A percentile compares a stretch with the other conserved stretches of the same genome.
Evolutionary conservation across 140 eudicot genomes (phyloP).

Genomic region (Anethum foeniculum): DNA sequence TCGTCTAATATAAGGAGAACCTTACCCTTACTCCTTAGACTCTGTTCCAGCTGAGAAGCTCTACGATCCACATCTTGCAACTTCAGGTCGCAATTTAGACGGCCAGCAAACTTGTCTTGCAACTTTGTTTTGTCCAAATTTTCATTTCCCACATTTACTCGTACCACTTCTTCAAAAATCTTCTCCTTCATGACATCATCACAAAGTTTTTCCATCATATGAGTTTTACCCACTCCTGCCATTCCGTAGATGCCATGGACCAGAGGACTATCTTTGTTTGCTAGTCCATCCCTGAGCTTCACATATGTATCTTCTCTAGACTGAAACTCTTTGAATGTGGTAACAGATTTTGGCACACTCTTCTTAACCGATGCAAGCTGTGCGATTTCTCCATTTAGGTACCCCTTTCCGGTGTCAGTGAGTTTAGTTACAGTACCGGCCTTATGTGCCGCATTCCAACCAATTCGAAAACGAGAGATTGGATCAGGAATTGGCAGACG

Average conservation of each 20-base stretch:
- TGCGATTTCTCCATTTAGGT: neutral
- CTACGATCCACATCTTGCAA: neutral
- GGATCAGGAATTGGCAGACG: neutral
- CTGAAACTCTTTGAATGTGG: too few species aligned
- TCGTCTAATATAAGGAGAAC: slow-evolving; percentile 15
- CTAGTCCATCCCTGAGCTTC: neutral
- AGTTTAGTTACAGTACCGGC: neutral
- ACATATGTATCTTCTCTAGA: neutral
- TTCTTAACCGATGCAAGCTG: too few species aligned
- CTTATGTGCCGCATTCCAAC: neutral
- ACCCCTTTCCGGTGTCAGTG: neutral
- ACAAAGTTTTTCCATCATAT: too few species aligned
- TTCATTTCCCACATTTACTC: too few species aligned
- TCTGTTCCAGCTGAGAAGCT: neutral
- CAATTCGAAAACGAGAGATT: neutral
- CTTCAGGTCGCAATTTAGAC: slow-evolving; percentile 2
- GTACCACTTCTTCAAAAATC: neutral
- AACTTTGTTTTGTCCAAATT: too few species aligned
- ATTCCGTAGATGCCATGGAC: slow-evolving; percentile 9
- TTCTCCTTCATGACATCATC: neutral
- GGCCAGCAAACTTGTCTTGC: slow-evolving; percentile 13
- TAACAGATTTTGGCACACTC: too few species aligned
- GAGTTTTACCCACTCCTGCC: neutral
- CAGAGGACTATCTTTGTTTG: too few species aligned
- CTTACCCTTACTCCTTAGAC: neutral